Conservation (phyloP, 2,329 filamentous ascomycete species). For the Calonectria pteridis region DNA sequence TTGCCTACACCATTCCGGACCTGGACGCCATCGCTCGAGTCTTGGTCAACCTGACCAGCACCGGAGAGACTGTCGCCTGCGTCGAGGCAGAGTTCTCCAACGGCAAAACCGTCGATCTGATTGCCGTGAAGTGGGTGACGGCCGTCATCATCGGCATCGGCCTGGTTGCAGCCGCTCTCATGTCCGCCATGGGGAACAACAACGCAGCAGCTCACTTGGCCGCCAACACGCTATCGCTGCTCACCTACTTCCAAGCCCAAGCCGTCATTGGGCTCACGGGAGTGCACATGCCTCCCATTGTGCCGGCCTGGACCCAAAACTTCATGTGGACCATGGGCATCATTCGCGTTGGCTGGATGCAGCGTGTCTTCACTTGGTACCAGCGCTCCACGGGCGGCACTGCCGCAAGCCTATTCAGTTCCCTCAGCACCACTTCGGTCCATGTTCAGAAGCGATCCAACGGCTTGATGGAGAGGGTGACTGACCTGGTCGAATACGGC, state of each 20-base stretch:
- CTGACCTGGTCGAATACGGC: slow-evolving; percentile 49
- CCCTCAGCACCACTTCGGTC: slow-evolving; percentile 80
- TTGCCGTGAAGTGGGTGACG: slow-evolving; percentile 89
- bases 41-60: slow-evolving; percentile 78
- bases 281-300: slow-evolving; percentile 86
- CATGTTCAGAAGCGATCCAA: slow-evolving; percentile 77
- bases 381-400: slow-evolving; percentile 91
- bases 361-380: slow-evolving; percentile 93
- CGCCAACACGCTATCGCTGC: slow-evolving; percentile 90
- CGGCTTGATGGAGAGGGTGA: slow-evolving; percentile 60
- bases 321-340: slow-evolving; percentile 99
- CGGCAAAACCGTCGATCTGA: slow-evolving; percentile 89
- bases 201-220: slow-evolving; percentile 96
- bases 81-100: slow-evolving; percentile 90
- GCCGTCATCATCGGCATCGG: slow-evolving; percentile 89
- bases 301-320: slow-evolving; percentile 93
- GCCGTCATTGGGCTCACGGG: slow-evolving; percentile 89
- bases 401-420: slow-evolving; percentile 82
- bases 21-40: slow-evolving; percentile 87
- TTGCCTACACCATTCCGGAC: slow-evolving; percentile 91
- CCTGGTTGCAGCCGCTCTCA: slow-evolving; percentile 85
- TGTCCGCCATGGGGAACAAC: slow-evolving; percentile 89
- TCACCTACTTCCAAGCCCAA: slow-evolving; percentile 93
- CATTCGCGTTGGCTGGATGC: slow-evolving; percentile 85
- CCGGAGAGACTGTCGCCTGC: slow-evolving; percentile 78